Conservation (phyloP, 495 filamentous ascomycete species). For the Talaromyces borbonicus region DNA sequence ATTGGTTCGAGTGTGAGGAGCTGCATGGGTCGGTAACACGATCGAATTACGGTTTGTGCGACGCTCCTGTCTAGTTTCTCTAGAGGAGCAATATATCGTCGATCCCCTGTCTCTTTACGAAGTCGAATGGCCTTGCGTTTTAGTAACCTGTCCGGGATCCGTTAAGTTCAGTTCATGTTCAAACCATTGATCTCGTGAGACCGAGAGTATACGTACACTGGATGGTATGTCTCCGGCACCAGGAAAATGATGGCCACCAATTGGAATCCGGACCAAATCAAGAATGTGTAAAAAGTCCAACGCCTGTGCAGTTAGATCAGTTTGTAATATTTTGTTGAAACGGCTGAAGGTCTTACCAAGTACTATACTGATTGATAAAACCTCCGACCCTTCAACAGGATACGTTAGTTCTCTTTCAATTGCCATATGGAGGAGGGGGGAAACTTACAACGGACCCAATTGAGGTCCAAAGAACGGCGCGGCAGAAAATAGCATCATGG, state of each 20-base stretch:
- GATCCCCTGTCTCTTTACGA: constrained; percentile 68
- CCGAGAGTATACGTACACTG: constrained; percentile 41
- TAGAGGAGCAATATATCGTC: constrained; percentile 68
- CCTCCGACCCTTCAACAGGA: constrained; percentile 40
- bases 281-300: constrained; percentile 81
- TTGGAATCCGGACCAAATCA: constrained; percentile 67
- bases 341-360: constrained; percentile 44
- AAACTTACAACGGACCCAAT: constrained; percentile 28
- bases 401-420: constrained; percentile 17
- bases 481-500: constrained; percentile 75
- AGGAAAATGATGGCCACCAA: constrained; percentile 55
- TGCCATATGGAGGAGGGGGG: constrained; percentile 28
- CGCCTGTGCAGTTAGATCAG: constrained; percentile 32
- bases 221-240: constrained; percentile 88
- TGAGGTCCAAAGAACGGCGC: constrained; percentile 65
- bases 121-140: constrained; percentile 62
- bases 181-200: no score
- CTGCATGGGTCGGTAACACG: constrained; percentile 71
- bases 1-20: constrained; percentile 80
- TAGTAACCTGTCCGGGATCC: constrained; percentile 58
- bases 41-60: constrained; percentile 53
- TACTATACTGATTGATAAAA: constrained; percentile 68
- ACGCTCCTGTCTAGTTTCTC: constrained; percentile 70
- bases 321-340: background rate
- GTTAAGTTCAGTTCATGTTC: no score